Evolutionary conservation across 805 yeast species (phyloP), one percentile per base, ranked within the genome.

Genomic region (Naumovozyma castellii): DNA sequence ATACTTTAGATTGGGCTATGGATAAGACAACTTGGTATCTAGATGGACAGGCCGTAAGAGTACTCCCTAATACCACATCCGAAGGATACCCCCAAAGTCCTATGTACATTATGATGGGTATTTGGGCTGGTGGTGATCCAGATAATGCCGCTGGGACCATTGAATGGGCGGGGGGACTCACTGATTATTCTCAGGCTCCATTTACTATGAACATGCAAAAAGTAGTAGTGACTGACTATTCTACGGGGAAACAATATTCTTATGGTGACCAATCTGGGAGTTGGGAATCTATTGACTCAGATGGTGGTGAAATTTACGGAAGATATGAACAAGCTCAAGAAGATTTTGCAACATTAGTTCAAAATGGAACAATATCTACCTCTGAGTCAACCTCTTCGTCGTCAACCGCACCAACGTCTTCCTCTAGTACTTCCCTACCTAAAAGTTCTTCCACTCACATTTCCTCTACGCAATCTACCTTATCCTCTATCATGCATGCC

Each of bases 21-120:
- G 79, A 78, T 33, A 54, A 65, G 6, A 64, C 82, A 32, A 67
- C 72, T 8, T 88, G 94, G 87, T 74, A 72, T 42, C 51, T 85
- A 19, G 94, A 88, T 53, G 94, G 90, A 19, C 54, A 47, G 5
- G 67, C 69, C 1, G 76, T 84, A 8, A 76, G 97, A 67, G 73
- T 83, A 1, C 64, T 88, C 39, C 33, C 53, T 8, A 68, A 75
- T 42, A 62, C 66, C 41, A 66, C 78, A 17, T 56, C 74, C 14
- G 70, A 76, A 54, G 94, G 94, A 3, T 88, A 74, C 61, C 97
- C 97, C 32, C 95, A 87, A 64, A 67, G 85, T n/a, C 97, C 97
- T 35, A 84, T 87, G 88, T 71, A 66, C 47, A 57, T 82, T 12
- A 70, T 66, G 56, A 66, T 75, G 45, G 90, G 92, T 47, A 63